phyloP scores from a whole-genome alignment of 2,329 filamentous ascomycete species.

The Microcyclospora tardicrescens region DNA sequence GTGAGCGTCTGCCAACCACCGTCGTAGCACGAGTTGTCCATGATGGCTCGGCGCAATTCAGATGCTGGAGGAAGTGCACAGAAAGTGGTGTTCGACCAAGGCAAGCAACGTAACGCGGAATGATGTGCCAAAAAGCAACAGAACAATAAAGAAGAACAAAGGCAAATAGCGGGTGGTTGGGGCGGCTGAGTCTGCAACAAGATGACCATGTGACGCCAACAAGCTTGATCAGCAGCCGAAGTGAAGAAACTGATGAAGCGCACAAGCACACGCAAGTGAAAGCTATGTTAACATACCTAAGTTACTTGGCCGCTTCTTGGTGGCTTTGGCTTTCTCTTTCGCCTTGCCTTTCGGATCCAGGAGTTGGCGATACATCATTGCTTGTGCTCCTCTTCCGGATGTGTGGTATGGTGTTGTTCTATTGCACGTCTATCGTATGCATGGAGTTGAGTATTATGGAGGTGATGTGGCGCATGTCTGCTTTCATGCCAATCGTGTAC shows the following conservation, averaged over 20 bases:
- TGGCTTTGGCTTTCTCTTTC: conserved; percentile 21
- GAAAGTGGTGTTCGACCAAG: not conserved
- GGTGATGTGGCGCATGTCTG: too few species aligned
- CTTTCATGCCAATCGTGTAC: too few species aligned
- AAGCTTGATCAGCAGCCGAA: not conserved
- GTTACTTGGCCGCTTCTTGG: conserved; percentile 15
- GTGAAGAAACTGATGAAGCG: conserved; percentile 1
- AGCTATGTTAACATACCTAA: conserved; percentile 9
- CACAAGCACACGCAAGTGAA: conserved; percentile 1
- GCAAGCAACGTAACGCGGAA: not conserved
- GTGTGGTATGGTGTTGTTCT: too few species aligned
- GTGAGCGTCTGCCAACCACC: conserved; percentile 2
- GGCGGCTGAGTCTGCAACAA: not conserved
- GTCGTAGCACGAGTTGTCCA: not conserved
- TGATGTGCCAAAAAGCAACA: not conserved
- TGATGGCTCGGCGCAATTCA: not conserved
- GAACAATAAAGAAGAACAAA: not conserved
- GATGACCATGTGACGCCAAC: not conserved
- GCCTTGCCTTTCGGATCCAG: conserved; percentile 26
- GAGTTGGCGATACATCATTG: conserved; percentile 24
- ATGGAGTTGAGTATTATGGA: too few species aligned
- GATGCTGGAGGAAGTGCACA: not conserved
- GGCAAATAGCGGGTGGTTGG: not conserved
- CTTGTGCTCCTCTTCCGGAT: not conserved
- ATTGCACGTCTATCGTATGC: too few species aligned